Evolutionary conservation across 78 protist genomes (phyloP).

Genomic region (Paulinella micropora): DNA sequence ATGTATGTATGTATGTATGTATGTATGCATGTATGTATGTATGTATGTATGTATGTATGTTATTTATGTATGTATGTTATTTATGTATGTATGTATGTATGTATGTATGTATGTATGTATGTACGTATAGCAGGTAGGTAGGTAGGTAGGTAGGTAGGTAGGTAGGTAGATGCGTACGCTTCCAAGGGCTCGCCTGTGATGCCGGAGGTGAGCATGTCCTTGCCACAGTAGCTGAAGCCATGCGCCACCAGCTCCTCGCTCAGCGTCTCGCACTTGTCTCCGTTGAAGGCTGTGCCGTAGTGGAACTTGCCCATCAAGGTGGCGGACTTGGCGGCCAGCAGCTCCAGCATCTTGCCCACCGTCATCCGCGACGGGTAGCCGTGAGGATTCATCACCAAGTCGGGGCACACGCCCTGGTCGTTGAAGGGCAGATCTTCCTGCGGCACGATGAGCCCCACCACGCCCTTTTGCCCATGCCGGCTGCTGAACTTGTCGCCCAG

Average conservation of each 20-base stretch:
- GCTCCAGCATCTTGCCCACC: conserved; percentile 90
- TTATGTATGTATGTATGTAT: not conserved
- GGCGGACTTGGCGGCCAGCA: conserved; percentile 86
- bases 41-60: not conserved
- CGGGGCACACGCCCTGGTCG: conserved; percentile 91
- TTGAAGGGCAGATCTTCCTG: conserved; percentile 90
- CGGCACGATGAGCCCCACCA: conserved; percentile 6
- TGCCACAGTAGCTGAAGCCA: conserved; percentile 90
- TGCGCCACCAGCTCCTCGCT: conserved; percentile 45
- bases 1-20: not conserved
- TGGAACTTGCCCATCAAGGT: not conserved
- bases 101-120: not conserved
- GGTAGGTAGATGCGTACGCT: conserved; percentile 1
- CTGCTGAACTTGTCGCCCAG: conserved; percentile 97
- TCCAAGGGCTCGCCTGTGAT: conserved; percentile 84
- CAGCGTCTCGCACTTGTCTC: conserved; percentile 66
- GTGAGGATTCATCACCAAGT: conserved; percentile 99
- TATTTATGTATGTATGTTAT: not conserved
- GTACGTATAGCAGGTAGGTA: not conserved
- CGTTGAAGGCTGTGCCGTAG: conserved; percentile 71
- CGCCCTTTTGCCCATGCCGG: conserved; percentile 99
- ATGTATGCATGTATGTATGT: not conserved
- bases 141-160: too few relatives aligned
- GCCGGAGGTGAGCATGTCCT: conserved; percentile 75
- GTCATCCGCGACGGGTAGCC: conserved; percentile 47